Conservation (phyloP, 345 rosid genomes). For the Citrus inodora region DNA sequence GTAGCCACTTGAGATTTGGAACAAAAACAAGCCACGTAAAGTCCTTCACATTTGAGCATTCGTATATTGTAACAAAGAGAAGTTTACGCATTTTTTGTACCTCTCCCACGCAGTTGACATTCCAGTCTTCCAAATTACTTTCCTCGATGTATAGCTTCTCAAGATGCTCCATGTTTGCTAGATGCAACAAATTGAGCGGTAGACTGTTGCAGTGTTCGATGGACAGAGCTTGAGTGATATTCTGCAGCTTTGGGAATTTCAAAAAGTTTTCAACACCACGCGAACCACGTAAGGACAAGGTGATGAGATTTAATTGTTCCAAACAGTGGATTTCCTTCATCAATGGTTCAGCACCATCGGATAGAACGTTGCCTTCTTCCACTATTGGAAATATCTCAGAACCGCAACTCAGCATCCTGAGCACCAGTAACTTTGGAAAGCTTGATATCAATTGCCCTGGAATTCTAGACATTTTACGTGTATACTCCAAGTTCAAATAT, state of each 20-base stretch:
- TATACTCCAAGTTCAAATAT: too few species aligned
- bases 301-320: neutral
- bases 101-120: neutral
- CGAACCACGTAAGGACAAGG: neutral
- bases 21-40: conserved; percentile 27
- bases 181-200: too few species aligned
- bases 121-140: too few species aligned
- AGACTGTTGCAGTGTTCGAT: too few species aligned
- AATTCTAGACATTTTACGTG: too few species aligned
- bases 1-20: neutral
- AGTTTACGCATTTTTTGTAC: neutral
- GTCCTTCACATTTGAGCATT: neutral
- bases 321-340: conserved; percentile 5
- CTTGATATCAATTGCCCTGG: too few species aligned
- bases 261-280: neutral
- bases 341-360: neutral
- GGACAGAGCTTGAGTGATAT: neutral
- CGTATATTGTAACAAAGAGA: accelerated
- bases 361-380: neutral
- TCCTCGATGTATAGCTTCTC: too few species aligned
- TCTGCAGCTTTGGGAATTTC: neutral
- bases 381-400: too few species aligned
- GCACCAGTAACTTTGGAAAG: too few species aligned
- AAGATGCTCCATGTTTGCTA: too few species aligned
- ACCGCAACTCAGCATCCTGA: too few species aligned